These are phyloP conservation scores for Scopulariopsis brevicaulis DNA, from an alignment of 2,329 filamentous ascomycete genomes.

Conservation along the genomic window DNA sequence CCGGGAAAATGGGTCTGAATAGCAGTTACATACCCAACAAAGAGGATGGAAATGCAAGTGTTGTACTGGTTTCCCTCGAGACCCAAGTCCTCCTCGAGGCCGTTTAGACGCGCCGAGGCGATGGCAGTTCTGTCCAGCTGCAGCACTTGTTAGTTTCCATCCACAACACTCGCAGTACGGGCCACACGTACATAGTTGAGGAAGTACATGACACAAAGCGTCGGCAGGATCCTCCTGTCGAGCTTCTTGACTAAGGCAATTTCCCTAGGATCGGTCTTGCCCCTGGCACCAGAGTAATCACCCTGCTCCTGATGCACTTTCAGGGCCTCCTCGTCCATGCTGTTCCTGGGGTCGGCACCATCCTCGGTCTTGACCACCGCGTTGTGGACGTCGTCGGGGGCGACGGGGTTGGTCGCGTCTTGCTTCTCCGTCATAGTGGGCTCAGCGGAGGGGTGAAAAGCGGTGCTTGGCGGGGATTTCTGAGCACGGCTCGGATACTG, in stretches of 20 bases:
- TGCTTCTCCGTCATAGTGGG: no score
- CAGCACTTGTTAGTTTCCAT: not conserved
- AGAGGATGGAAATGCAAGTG: constrained; percentile 23
- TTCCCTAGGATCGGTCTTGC: not conserved
- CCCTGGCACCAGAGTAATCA: not conserved
- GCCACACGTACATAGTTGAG: constrained; percentile 23
- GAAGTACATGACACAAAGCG: constrained; percentile 22
- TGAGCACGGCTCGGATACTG: no score
- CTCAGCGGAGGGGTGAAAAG: no score
- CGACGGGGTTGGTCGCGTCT: no score
- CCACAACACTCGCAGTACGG: not conserved
- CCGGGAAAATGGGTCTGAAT: not conserved
- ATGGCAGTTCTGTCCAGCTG: constrained; percentile 31
- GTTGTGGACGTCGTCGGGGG: no score
- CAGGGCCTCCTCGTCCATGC: no score
- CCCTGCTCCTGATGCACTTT: not conserved
- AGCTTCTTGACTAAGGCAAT: constrained; percentile 3
- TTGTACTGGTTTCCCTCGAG: constrained; percentile 47
- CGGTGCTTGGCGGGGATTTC: no score
- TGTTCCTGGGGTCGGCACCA: no score
- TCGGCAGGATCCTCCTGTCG: constrained; percentile 2
- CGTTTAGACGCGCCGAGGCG: constrained; percentile 31
- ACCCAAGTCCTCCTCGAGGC: constrained; percentile 32
- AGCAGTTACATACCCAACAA: constrained; percentile 19
- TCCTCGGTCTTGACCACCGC: no score